Conservation (phyloP, 768 basidiomycete genomes). For the Mycena venus region DNA sequence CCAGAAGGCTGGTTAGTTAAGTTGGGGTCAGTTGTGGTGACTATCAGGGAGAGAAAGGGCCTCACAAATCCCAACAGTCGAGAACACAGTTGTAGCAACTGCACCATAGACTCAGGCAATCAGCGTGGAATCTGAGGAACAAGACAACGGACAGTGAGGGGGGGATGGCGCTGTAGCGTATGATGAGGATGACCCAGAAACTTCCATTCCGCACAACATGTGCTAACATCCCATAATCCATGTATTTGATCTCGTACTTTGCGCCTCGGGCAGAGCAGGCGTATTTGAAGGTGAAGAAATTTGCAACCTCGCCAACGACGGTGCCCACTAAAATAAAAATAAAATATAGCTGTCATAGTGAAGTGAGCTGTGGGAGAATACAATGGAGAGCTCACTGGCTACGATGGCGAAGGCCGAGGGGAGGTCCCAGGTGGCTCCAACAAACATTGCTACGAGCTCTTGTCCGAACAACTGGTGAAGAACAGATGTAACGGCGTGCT, state of each 20-base stretch:
- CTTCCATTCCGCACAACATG: conserved; percentile 73
- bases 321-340: neutral
- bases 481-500: too few relatives aligned
- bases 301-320: conserved; percentile 64
- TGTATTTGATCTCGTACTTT: conserved; percentile 55
- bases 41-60: neutral
- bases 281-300: conserved; percentile 73
- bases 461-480: conserved; percentile 67
- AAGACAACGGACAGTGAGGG: conserved; percentile 26
- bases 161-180: conserved; percentile 58
- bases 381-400: neutral
- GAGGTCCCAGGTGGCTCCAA: conserved; percentile 22
- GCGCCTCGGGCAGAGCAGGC: conserved; percentile 65
- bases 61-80: conserved; percentile 45
- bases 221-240: conserved; percentile 52
- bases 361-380: neutral
- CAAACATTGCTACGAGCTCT: conserved; percentile 44
- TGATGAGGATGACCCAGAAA: conserved; percentile 68
- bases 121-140: too few relatives aligned
- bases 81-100: conserved; percentile 45
- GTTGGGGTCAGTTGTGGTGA: neutral
- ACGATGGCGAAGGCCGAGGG: conserved; percentile 8
- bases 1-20: conserved; percentile 35
- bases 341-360: neutral
- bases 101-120: neutral